Evolutionary conservation across 2,329 filamentous ascomycete species (phyloP), one percentile per base, ranked within the genome.

Genomic region (Phaeosphaeria sp.): DNA sequence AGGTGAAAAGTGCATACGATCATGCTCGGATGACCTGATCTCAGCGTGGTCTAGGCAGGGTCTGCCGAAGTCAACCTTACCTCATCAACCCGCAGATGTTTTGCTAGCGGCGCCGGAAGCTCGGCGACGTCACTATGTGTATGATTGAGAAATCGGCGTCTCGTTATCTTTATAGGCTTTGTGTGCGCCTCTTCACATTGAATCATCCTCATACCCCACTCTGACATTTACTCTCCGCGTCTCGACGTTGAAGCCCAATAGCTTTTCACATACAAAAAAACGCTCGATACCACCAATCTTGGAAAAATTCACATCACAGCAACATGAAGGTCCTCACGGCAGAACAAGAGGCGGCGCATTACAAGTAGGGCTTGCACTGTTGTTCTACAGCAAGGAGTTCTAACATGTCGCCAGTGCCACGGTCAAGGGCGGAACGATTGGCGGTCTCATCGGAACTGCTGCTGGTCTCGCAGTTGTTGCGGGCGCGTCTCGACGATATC

Each of bases 321-420:
- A 69, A 56, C 1, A 99, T 98, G 95, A 98, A 97, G 89, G 84
- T 98, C 75, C 85, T 98, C 76, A 96, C 91, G 71, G 92, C 94
- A 77, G 92, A 97, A 86, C 92, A 97, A 82, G 93, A 97, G 81
- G 78, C 84, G 59, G 91, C 86, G 53, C 93, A 97, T 85, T 97
- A 96, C 86, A 81, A 83, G 86, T 88, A 79, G 50, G 80, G 65
- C 9, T 42, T 20, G 13, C 58, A 20, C 42, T 30, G 1, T 11
- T 18, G 23, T 20, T 13, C 46, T 9, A 21, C 7, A 10, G 15
- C 11, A 3, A 21, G 43, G 23, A 39, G 27, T 61, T 27, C 64
- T 74, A 53, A 71, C 46, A 20, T 30, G 1, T 18, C 13, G 11
- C 60, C 72, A 86, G 84, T 76, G 82, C 85, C 58, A 95, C 96